Base-by-base conservation (phyloP, 257 asterid genomes). In the Parsonsia alboflavescens region DNA sequence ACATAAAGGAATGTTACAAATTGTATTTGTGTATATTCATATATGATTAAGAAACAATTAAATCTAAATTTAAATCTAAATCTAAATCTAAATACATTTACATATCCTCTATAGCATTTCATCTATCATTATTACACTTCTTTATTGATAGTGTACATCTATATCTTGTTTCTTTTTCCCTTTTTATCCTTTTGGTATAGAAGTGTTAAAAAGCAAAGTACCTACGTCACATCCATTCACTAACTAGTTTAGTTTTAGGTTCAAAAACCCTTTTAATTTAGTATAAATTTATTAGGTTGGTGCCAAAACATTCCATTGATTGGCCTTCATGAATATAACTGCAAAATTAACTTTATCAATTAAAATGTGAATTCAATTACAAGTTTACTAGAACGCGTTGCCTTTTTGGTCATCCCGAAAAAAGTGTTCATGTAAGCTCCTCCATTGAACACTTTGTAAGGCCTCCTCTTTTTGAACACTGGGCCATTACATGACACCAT, bases 401-500 rank as follows among this genome's bases (percentile, higher is more conserved):
- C 63, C 62, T 78, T 75, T n/a, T 80, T 46, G 76, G 78, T 72
- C 64, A 72, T 62, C 66, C 78, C 36, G 36, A 67, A 63, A 74
- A 70, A 74, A 57, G 77, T 41, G 39, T 33, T 33, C 1, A 33
- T 74, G 62, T 58, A 65, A 78, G 65, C 80, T 68, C 71, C 21
- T 83, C 39, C n/a, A n/a, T n/a, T n/a, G 57, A 78, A 58, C 83
- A 78, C 82, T 81, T 84, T 81, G 3, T 72, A 78, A 64, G 63
- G 59, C 72, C 68, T 9, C 12, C 78, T 73, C 81, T 79, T 81
- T 82, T 71, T 68, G 71, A 69, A 76, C 75, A 78, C 24, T 80
- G 83, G 86, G 85, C 82, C 87, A 76, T 73, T 71, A 16, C 73
- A 78, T 81, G 83, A 81, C 82, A 76, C 80, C 56, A 78, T 75